phyloP scores from a whole-genome alignment of 2,329 filamentous ascomycete species.

The Hymenoscyphus infarciens region DNA sequence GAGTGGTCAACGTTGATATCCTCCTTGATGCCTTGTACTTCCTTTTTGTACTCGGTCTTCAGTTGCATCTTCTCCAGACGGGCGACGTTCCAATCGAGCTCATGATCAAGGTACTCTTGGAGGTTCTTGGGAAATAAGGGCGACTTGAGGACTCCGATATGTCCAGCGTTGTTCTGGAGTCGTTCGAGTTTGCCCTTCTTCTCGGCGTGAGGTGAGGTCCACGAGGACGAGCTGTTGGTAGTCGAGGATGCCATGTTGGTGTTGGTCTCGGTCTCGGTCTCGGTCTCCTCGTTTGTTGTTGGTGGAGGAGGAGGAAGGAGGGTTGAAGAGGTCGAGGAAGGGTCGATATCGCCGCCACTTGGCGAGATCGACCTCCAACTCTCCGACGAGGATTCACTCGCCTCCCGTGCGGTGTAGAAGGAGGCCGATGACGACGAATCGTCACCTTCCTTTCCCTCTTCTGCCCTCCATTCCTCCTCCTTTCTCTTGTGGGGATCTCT shows the following conservation, averaged over 20 bases:
- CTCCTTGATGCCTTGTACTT: not conserved
- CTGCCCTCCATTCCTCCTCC: not conserved
- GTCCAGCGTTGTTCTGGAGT: conserved; percentile 12
- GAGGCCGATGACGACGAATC: conserved; percentile 1
- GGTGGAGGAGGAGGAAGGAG: not conserved
- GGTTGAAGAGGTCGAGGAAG: not conserved
- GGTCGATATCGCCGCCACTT: not conserved
- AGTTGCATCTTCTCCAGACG: not conserved
- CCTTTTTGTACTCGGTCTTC: not conserved
- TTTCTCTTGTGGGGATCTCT: not conserved
- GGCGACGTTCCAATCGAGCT: not conserved
- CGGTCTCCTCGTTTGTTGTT: too few relatives aligned
- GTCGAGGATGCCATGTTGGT: not conserved
- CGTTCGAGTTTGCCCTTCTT: conserved; percentile 12
- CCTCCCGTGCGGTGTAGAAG: not conserved
- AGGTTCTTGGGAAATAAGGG: conserved; percentile 11
- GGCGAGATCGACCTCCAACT: not conserved
- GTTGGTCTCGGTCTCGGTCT: not conserved
- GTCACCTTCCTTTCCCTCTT: not conserved
- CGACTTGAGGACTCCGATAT: conserved; percentile 12
- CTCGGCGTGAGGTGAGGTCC: conserved; percentile 9
- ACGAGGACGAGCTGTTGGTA: conserved; percentile 5
- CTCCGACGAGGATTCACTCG: not conserved
- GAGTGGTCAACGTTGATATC: conserved; percentile 9
- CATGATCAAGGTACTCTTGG: conserved; percentile 6